phyloP scores from a whole-genome alignment of 2,329 filamentous ascomycete species.

The Phyllosticta citribraziliensis region DNA sequence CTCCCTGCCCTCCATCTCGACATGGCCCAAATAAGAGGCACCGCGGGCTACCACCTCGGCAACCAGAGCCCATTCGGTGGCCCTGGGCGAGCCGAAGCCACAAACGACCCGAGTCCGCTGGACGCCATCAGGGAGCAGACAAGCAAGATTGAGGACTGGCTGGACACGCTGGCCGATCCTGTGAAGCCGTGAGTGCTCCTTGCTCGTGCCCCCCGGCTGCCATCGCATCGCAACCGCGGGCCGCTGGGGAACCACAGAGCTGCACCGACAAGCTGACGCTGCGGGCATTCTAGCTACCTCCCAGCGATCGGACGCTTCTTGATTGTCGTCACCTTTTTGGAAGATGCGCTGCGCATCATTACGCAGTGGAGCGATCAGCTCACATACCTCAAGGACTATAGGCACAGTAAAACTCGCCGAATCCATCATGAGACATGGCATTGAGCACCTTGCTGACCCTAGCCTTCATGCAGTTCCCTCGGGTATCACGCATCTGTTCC shows the following conservation, averaged over 20 bases:
- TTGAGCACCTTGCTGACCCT: constrained; percentile 6
- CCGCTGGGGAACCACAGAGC: neutral
- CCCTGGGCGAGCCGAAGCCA: constrained; percentile 48
- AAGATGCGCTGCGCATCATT: constrained; percentile 90
- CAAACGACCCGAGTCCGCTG: constrained; percentile 63
- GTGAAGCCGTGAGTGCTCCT: constrained; percentile 72
- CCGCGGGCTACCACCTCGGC: constrained; percentile 74
- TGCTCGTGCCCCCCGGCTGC: neutral
- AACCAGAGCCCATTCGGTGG: constrained; percentile 63
- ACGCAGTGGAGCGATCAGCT: constrained; percentile 98
- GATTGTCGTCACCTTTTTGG: constrained; percentile 96
- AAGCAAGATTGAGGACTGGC: constrained; percentile 92
- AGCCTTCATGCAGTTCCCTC: constrained; percentile 55
- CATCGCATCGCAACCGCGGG: neutral
- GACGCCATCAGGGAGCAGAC: constrained; percentile 90
- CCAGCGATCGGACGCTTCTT: constrained; percentile 93
- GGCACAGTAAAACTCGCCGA: constrained; percentile 61
- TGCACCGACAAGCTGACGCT: constrained; percentile 16
- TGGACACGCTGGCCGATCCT: constrained; percentile 81
- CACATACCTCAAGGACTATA: constrained; percentile 82
- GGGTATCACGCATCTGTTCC: constrained; percentile 86
- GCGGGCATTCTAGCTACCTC: constrained; percentile 57
- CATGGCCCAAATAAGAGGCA: constrained; percentile 18
- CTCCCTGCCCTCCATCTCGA: constrained; percentile 12
- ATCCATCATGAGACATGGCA: neutral